Conservation (phyloP, 2,329 filamentous ascomycete species). For the Aspergillus sp. region DNA sequence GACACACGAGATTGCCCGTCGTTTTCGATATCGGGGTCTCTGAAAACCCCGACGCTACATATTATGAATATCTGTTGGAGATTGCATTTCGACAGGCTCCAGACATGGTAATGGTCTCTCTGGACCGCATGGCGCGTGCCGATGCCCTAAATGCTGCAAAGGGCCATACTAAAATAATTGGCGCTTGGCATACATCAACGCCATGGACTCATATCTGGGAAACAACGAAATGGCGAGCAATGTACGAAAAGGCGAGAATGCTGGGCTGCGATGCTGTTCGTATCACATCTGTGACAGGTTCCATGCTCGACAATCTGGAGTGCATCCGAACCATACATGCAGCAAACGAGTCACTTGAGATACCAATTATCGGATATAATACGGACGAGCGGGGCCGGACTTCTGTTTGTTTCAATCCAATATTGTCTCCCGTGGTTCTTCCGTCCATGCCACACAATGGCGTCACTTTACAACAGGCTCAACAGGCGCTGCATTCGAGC, state of each 20-base stretch:
- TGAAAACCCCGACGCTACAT: no score
- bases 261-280: constrained; percentile 10
- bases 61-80: constrained; percentile 2
- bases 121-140: no score
- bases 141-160: constrained; percentile 4
- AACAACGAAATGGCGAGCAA: no score
- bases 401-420: constrained; percentile 17
- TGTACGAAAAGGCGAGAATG: neutral
- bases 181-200: neutral
- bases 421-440: constrained; percentile 14
- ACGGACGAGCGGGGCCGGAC: constrained; percentile 9
- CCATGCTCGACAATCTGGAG: constrained; percentile 6
- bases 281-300: constrained; percentile 5
- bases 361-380: constrained; percentile 18
- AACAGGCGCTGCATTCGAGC: constrained; percentile 7
- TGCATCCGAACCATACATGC: constrained; percentile 7
- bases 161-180: constrained; percentile 8
- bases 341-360: neutral
- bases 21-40: constrained; percentile 9
- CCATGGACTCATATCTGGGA: neutral
- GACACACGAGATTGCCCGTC: constrained; percentile 11
- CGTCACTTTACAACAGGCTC: constrained; percentile 7
- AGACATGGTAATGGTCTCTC: constrained; percentile 1
- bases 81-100: constrained; percentile 9
- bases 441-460: neutral